Evolutionary conservation across 116 monocot genomes (phyloP), one percentile per base, ranked within the genome.

Genomic region (Zostera marina): DNA sequence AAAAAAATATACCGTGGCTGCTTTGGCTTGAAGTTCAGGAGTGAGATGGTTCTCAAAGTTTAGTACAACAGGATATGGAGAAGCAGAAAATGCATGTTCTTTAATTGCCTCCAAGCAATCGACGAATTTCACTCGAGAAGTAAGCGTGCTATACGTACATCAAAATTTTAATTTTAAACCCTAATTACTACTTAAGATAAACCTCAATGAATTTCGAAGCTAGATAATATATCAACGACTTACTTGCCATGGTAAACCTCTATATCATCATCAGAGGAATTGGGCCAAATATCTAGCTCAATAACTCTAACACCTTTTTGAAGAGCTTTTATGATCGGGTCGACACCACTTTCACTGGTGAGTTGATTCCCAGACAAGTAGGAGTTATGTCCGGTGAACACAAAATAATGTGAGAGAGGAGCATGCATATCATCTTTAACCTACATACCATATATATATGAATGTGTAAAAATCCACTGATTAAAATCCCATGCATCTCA

Each of bases 31-130:
- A 56, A 92, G 86, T 65, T 82, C 73, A 21, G 86, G 60, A 61
- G 82, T 75, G 51, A 90, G 81, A 52, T 90, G 90, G 59, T 90
- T 85, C 64, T 90, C 90, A 39, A 90, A 44, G 40, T 86, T 92
- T 56, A 92, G 80, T 46, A 86, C 61, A 25, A 85, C 64, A 20
- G 86, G 82, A 65, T 82, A 92, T 11, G 77, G 65, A 41, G 91
- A 80, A 59, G 78, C 70, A 43, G 9, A 22, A 16, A 92, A 92
- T 20, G 91, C 91, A 66, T 76, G 58, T 53, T 82, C 75, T 69
- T 83, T 77, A 20, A 92, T 86, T 12, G 91, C 77, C 57, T 38
- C 66, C 52, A 92, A 47, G 64, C 91, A 92, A 73, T 83, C 80
- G 40, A 76, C 58, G 20, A 92, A 78, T 52, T 72, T 68, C 56